These are phyloP conservation scores for Neoboletus magnificus DNA, from an alignment of 768 basidiomycete genomes.

Conservation along the genomic window DNA sequence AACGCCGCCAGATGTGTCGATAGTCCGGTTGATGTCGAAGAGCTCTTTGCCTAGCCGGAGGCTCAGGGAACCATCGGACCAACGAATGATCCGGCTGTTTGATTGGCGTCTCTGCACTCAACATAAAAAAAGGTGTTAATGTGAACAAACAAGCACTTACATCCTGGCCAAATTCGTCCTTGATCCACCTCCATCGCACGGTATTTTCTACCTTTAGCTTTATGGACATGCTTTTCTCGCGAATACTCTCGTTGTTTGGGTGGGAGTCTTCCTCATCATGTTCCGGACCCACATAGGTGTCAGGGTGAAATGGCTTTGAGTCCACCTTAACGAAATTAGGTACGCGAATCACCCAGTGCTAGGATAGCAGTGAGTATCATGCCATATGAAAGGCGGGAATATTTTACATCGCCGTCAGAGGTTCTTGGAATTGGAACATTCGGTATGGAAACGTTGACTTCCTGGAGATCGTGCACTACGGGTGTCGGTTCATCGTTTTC, in stretches of 20 bases:
- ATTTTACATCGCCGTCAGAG: conserved; percentile 75
- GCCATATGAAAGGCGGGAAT: not conserved
- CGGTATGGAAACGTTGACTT: conserved; percentile 78
- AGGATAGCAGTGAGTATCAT: conserved; percentile 5
- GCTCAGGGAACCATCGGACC: conserved; percentile 94
- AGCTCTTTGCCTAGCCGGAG: conserved; percentile 91
- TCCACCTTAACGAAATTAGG: conserved; percentile 94
- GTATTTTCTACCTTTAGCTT: conserved; percentile 93
- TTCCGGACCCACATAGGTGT: conserved; percentile 80
- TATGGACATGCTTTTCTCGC: conserved; percentile 79
- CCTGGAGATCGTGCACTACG: conserved; percentile 49
- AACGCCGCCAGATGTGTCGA: conserved; percentile 71
- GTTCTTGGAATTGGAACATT: conserved; percentile 80
- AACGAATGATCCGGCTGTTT: conserved; percentile 86
- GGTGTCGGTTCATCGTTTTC: conserved; percentile 70
- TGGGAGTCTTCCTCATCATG: conserved; percentile 65
- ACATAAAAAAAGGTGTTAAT: not conserved
- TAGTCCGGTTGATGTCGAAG: conserved; percentile 81
- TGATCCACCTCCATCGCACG: conserved; percentile 92
- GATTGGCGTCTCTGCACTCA: conserved; percentile 69
- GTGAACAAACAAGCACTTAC: conserved; percentile 45
- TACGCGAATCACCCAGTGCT: conserved; percentile 88
- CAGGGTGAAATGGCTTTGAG: conserved; percentile 84
- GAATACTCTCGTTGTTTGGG: conserved; percentile 53
- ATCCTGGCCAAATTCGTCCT: conserved; percentile 68